Evolutionary conservation across 495 filamentous ascomycete species (phyloP), one percentile per base, ranked within the genome.

Genomic region (Penicillium parvum): DNA sequence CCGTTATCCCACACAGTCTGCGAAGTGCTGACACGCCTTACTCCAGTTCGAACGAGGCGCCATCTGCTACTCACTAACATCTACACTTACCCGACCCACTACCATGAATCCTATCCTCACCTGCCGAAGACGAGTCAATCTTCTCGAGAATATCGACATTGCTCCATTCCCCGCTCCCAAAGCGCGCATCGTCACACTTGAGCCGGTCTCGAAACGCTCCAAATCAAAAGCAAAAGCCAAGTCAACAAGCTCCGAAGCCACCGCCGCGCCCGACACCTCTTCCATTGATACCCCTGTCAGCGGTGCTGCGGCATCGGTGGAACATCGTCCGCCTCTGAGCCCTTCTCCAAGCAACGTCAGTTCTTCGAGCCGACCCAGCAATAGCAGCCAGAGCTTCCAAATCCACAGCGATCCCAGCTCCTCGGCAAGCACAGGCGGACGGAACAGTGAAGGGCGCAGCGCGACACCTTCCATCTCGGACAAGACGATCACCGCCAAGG

Each of bases 1-100:
- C 17, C 12, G 20, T 30, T 8, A 14, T 23, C 43, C 25, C 30
- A 27, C 17, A 22, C 23, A 15, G 15, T 26, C 38, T 7, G 11
- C 33, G 30, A 32, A 30, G 11, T 51, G 19, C 52, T 53, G 46
- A 62, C 46, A 18, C 26, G 21, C 29, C 3, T 26, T 29, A 47
- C 16, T 60, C 18, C 61, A 96, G 90, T 98, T 98, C 61, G 94
- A 98, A 69, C 82, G 90, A 51, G 92, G 94, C 15, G 88, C 86
- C 10, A 88, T 98, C 53, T 84, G 84, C 6, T 98, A 97, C 66
- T 79, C 87, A 65, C 77, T 97, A 54, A 86, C 86, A 12, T 82
- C 91, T 30, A 96, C 89, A 18, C 57, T 97, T 33, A 98, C 94
- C 7, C 81, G 88, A 37, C 92, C 94, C 5, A 90, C 85, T 0